These are phyloP conservation scores for Fusarium virguliforme DNA, from an alignment of 2,329 filamentous ascomycete genomes.

Conservation along the genomic window DNA sequence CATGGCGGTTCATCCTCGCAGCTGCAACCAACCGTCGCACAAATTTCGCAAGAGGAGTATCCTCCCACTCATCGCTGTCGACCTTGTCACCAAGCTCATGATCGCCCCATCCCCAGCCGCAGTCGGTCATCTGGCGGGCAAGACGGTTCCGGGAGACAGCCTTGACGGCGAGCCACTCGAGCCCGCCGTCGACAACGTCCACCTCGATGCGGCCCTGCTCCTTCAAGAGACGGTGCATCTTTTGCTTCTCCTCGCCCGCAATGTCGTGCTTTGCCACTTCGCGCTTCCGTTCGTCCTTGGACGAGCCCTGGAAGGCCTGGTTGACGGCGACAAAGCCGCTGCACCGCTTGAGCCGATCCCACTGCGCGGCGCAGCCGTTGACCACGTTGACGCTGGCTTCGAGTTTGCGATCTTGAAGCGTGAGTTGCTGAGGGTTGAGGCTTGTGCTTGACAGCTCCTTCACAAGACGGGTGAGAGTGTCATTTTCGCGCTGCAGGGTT, in stretches of 20 bases:
- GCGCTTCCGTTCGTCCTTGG: slow-evolving; percentile 46
- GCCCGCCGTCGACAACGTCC: slow-evolving; percentile 56
- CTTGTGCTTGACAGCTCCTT: slow-evolving; percentile 29
- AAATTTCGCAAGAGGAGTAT: slow-evolving; percentile 55
- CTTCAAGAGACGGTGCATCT: slow-evolving; percentile 54
- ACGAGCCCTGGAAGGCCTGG: slow-evolving; percentile 55
- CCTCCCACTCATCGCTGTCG: slow-evolving; percentile 56
- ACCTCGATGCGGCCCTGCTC: slow-evolving; percentile 56
- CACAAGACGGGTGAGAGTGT: slow-evolving; percentile 23
- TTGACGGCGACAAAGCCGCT: slow-evolving; percentile 53
- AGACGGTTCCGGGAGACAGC: slow-evolving; percentile 54
- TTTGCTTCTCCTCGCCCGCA: slow-evolving; percentile 49
- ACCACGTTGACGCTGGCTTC: slow-evolving; percentile 47
- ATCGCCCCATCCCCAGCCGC: slow-evolving; percentile 62
- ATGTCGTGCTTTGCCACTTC: slow-evolving; percentile 46
- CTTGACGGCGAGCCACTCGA: slow-evolving; percentile 56
- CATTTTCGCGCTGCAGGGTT: slow-evolving; percentile 32
- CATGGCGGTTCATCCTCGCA: slow-evolving; percentile 56
- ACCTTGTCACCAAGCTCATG: slow-evolving; percentile 53
- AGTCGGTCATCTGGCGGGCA: slow-evolving; percentile 59
- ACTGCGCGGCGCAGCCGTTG: slow-evolving; percentile 49
- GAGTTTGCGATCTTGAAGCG: slow-evolving; percentile 38
- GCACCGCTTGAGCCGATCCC: slow-evolving; percentile 56
- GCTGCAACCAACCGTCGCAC: slow-evolving; percentile 56
- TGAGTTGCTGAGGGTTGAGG: slow-evolving; percentile 27